Evolutionary conservation across 352 stramenopile genomes (phyloP).

Genomic region (Globisporangium nodosum): DNA sequence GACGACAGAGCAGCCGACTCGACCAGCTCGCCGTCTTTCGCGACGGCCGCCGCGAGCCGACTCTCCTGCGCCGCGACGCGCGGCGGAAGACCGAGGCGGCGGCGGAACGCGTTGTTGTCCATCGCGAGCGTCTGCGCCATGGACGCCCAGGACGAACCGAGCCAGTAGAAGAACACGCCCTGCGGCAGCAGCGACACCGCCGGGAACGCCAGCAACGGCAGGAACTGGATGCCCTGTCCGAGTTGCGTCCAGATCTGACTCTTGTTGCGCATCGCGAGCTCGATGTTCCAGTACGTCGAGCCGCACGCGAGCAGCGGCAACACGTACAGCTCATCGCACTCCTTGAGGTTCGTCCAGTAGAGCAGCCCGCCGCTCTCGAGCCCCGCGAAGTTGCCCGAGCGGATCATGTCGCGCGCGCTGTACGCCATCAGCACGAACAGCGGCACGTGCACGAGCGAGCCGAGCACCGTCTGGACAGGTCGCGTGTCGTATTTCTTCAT

Average conservation of each 20-base stretch:
- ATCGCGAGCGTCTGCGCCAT: conserved; percentile 57
- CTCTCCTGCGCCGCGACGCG: conserved; percentile 20
- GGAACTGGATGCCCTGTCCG: conserved; percentile 44
- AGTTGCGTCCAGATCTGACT: conserved; percentile 39
- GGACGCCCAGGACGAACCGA: conserved; percentile 61
- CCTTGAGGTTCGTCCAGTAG: conserved; percentile 61
- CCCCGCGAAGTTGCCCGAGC: conserved; percentile 53
- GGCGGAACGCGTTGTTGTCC: conserved; percentile 61
- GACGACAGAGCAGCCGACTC: not conserved
- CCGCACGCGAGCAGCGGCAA: conserved; percentile 43
- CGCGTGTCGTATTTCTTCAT: conserved; percentile 77
- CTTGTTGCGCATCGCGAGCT: conserved; percentile 41
- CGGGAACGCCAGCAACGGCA: conserved; percentile 45
- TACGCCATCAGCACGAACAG: conserved; percentile 72
- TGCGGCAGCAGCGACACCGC: conserved; percentile 47
- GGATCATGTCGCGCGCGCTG: conserved; percentile 71
- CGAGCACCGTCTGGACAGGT: conserved; percentile 57
- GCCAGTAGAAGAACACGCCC: conserved; percentile 83
- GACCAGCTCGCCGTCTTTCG: not conserved
- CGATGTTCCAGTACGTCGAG: conserved; percentile 66
- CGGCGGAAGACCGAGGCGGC: conserved; percentile 43
- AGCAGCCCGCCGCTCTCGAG: conserved; percentile 59
- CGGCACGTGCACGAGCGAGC: conserved; percentile 62
- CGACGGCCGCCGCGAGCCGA: conserved; percentile 1
- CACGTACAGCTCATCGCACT: conserved; percentile 55